Percentiles rank a stretch among this genome's conserved stretches.
phyloP scores from a whole-genome alignment of 805 yeast species.

The Komagataella pastoris region DNA sequence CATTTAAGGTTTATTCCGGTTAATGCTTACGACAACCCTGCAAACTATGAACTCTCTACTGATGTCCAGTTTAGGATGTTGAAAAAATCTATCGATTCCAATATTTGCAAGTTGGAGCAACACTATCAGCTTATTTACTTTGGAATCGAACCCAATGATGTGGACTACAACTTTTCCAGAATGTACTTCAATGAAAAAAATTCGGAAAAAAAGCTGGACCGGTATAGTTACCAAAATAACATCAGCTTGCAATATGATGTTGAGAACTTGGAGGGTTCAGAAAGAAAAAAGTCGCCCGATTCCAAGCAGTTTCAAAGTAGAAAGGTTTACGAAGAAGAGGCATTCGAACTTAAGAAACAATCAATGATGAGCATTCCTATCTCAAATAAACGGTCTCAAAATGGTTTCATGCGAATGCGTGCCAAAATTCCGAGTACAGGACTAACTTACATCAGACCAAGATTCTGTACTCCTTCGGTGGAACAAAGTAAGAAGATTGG shows the following conservation, averaged over 20 bases:
- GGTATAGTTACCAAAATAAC: neutral
- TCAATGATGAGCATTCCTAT: neutral
- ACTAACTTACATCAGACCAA: neutral
- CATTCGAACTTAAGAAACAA: neutral
- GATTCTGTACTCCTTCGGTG: neutral
- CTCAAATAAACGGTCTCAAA: neutral
- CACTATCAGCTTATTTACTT: neutral
- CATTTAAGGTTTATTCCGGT: slow-evolving; percentile 15
- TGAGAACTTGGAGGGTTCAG: neutral
- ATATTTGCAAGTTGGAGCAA: neutral
- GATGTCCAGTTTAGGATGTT: neutral
- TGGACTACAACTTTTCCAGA: neutral
- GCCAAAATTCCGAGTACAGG: neutral
- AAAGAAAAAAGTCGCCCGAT: neutral
- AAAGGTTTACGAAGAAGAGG: neutral
- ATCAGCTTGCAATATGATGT: neutral
- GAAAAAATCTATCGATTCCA: neutral
- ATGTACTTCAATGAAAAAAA: neutral
- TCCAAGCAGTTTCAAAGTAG: neutral
- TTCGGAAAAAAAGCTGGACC: neutral
- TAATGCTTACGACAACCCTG: slow-evolving; percentile 7
- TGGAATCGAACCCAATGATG: neutral
- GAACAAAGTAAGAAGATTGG: neutral
- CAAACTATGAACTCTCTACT: neutral
- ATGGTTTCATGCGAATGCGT: neutral